Evolutionary conservation across 495 filamentous ascomycete genomes (phyloP).

Genomic region (Choiromyces venosus): DNA sequence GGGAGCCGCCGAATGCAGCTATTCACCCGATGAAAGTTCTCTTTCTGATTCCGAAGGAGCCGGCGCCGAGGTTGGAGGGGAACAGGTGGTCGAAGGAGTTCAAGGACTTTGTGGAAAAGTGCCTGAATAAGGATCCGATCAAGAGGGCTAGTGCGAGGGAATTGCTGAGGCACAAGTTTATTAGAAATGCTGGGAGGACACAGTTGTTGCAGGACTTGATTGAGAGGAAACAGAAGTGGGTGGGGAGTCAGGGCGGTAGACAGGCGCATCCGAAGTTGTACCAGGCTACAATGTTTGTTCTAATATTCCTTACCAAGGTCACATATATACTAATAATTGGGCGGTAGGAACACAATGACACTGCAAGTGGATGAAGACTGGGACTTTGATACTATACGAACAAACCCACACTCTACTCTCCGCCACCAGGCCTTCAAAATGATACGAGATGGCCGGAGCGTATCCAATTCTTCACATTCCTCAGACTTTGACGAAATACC

Average conservation of each 20-base stretch:
- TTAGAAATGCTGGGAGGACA: slow-evolving; percentile 82
- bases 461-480: not conserved
- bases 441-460: slow-evolving; percentile 15
- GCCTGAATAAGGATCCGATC: slow-evolving; percentile 77
- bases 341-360: slow-evolving; percentile 27
- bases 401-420: slow-evolving; percentile 22
- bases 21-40: slow-evolving; percentile 99
- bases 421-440: slow-evolving; percentile 17
- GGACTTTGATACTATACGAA: slow-evolving; percentile 41
- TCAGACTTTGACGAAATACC: slow-evolving; percentile 11
- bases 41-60: slow-evolving; percentile 93
- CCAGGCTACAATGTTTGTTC: slow-evolving; percentile 39
- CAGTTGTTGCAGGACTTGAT: slow-evolving; percentile 89
- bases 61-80: slow-evolving; percentile 74
- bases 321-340: slow-evolving; percentile 7
- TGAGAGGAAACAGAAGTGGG: slow-evolving; percentile 81
- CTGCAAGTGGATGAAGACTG: slow-evolving; percentile 29
- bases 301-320: not conserved
- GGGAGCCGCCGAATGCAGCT: slow-evolving; percentile 91
- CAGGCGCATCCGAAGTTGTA: slow-evolving; percentile 35
- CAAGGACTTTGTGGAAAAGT: slow-evolving; percentile 89
- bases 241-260: slow-evolving; percentile 55
- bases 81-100: slow-evolving; percentile 75
- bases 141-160: slow-evolving; percentile 84
- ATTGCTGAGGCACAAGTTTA: slow-evolving; percentile 80